phyloP scores from a whole-genome alignment of 139 green algal species.

The Trebouxia sp. region DNA sequence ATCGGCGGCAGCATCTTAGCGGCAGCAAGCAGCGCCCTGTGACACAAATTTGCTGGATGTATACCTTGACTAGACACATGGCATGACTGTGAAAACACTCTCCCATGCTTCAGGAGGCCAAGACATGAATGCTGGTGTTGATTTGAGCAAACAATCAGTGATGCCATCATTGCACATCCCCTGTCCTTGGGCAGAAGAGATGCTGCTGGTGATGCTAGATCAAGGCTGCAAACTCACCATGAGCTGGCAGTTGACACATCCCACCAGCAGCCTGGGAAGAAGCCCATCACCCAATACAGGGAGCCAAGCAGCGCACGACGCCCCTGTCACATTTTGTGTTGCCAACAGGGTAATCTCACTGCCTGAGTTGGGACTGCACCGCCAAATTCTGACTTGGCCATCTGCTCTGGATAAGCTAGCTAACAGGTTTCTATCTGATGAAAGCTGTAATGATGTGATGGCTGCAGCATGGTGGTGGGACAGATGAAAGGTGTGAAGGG shows the following conservation, averaged over 20 bases:
- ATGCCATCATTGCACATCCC: no score
- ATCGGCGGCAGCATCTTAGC: no score
- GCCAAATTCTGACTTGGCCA: neutral
- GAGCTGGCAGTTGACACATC: neutral
- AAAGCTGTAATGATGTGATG: neutral
- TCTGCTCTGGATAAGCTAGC: neutral
- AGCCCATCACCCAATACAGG: neutral
- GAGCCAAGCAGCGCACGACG: neutral
- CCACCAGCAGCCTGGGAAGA: neutral
- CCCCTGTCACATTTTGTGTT: neutral
- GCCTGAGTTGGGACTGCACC: neutral
- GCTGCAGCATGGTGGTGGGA: neutral
- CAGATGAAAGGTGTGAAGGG: neutral
- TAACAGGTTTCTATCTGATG: neutral
- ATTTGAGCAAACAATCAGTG: no score
- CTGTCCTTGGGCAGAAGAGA: no score
- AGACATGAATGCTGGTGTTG: no score
- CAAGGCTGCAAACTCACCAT: neutral
- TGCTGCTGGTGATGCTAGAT: no score
- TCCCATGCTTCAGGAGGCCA: no score
- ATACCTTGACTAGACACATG: no score
- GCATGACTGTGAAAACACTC: no score
- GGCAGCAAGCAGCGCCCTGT: no score
- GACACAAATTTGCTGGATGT: no score
- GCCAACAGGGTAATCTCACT: neutral